Conservation (phyloP, 75 land plant genomes). For the Pseudotsuga menziesii region DNA sequence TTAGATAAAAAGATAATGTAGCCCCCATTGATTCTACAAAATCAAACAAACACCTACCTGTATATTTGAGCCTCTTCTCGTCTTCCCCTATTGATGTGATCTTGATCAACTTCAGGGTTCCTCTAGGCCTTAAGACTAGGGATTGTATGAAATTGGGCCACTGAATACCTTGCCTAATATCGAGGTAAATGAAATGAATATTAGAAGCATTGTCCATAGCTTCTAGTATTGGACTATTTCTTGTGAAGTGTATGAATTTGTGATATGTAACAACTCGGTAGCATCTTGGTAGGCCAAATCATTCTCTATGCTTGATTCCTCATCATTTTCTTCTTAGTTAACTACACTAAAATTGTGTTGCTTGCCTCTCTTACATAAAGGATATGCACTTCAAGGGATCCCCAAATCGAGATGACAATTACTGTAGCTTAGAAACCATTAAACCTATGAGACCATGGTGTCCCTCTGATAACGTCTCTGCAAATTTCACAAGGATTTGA, state of each 20-base stretch:
- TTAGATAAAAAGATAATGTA: constrained; percentile 14
- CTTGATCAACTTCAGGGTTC: constrained; percentile 22
- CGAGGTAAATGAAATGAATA: constrained; percentile 50
- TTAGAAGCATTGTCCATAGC: constrained; percentile 10
- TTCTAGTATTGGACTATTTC: constrained; percentile 19
- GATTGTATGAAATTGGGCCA: constrained; percentile 38
- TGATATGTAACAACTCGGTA: constrained; percentile 21
- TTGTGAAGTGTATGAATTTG: constrained; percentile 19
- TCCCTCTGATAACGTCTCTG: constrained; percentile 6
- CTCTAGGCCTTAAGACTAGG: constrained; percentile 27
- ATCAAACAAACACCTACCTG: constrained; percentile 18
- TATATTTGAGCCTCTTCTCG: constrained; percentile 4
- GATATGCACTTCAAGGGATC: constrained; percentile 24
- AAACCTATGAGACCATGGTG: not conserved
- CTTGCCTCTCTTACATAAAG: constrained; percentile 15
- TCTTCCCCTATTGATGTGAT: constrained; percentile 10
- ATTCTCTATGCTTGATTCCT: constrained; percentile 9
- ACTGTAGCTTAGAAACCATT: not conserved
- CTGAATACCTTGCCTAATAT: constrained; percentile 38
- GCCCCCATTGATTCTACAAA: constrained; percentile 22
- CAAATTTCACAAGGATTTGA: constrained; percentile 4
- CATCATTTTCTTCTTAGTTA: not conserved
- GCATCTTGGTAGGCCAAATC: constrained; percentile 24
- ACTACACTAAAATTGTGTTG: not conserved
- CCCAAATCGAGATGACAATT: constrained; percentile 13